Evolutionary conservation across 2,329 filamentous ascomycete species (phyloP).

Genomic region (Fusarium odoratissimum): DNA sequence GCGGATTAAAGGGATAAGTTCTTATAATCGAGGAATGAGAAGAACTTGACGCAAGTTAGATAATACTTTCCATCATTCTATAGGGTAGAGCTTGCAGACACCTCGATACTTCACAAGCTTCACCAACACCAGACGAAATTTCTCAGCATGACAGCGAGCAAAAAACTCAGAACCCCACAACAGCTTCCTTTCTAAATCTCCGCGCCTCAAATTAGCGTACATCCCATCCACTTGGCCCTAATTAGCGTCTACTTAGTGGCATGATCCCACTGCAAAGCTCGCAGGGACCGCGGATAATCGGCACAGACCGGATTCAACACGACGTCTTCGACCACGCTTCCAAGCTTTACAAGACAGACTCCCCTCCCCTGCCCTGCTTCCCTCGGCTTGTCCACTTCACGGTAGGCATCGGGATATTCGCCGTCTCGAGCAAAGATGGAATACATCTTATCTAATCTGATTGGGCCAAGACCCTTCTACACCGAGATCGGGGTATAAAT

Average conservation of each 20-base stretch:
- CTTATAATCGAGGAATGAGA: background rate
- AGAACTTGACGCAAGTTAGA: fast-evolving
- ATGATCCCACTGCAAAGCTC: background rate
- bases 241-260: slow-evolving; percentile 7
- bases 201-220: slow-evolving; percentile 8
- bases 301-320: slow-evolving; percentile 14
- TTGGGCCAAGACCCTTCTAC: slow-evolving; percentile 14
- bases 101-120: background rate
- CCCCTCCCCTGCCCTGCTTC: slow-evolving; percentile 9
- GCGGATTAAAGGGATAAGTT: too few relatives aligned
- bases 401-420: slow-evolving; percentile 20
- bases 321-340: background rate
- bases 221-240: background rate
- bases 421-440: background rate
- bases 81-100: background rate
- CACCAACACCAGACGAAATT: background rate
- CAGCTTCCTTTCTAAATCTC: slow-evolving; percentile 1
- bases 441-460: slow-evolving; percentile 31
- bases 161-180: slow-evolving; percentile 6
- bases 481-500: slow-evolving; percentile 38
- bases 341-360: slow-evolving; percentile 26
- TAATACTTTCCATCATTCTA: background rate
- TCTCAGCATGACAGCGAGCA: background rate
- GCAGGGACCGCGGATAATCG: slow-evolving; percentile 28
- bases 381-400: background rate